phyloP scores from a whole-genome alignment of 306 rosid genomes.

The Cicer chorassanicum region DNA sequence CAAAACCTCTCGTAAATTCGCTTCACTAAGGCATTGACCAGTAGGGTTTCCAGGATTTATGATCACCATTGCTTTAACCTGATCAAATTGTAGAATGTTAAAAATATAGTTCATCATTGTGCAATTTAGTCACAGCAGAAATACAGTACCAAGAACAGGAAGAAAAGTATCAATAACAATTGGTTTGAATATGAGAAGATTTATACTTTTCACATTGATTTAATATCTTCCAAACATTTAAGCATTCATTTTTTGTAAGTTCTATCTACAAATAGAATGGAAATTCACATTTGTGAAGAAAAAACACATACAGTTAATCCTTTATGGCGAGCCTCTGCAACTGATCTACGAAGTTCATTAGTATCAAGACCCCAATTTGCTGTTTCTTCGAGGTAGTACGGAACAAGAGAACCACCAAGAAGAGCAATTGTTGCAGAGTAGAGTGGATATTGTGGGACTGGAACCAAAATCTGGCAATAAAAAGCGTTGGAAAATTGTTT shows the following conservation, averaged over 20 bases:
- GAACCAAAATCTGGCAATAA: slow-evolving; percentile 85
- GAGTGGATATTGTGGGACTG: slow-evolving; percentile 99
- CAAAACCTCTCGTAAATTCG: slow-evolving; percentile 76
- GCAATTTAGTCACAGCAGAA: too few relatives aligned
- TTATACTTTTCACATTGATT: too few relatives aligned
- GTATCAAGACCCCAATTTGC: slow-evolving; percentile 97
- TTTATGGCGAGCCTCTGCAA: slow-evolving; percentile 75
- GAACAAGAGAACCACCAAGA: slow-evolving; percentile 92
- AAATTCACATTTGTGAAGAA: slow-evolving; percentile 34
- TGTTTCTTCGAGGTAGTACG: slow-evolving; percentile 97
- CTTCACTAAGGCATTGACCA: slow-evolving; percentile 92
- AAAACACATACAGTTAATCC: slow-evolving; percentile 73
- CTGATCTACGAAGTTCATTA: slow-evolving; percentile 71
- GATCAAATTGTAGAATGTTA: slow-evolving; percentile 19
- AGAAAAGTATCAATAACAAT: too few relatives aligned
- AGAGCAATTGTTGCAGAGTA: slow-evolving; percentile 93
- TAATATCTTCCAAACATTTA: too few relatives aligned
- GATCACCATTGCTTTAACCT: slow-evolving; percentile 99
- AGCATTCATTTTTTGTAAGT: not conserved
- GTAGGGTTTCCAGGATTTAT: slow-evolving; percentile 99
- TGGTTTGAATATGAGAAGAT: too few relatives aligned
- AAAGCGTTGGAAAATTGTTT: slow-evolving; percentile 38
- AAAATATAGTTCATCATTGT: too few relatives aligned
- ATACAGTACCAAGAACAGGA: too few relatives aligned
- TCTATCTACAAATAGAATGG: slow-evolving; percentile 29